Evolutionary conservation across 2,329 filamentous ascomycete genomes (phyloP).

Genomic region (Fusarium pseudocircinatum): DNA sequence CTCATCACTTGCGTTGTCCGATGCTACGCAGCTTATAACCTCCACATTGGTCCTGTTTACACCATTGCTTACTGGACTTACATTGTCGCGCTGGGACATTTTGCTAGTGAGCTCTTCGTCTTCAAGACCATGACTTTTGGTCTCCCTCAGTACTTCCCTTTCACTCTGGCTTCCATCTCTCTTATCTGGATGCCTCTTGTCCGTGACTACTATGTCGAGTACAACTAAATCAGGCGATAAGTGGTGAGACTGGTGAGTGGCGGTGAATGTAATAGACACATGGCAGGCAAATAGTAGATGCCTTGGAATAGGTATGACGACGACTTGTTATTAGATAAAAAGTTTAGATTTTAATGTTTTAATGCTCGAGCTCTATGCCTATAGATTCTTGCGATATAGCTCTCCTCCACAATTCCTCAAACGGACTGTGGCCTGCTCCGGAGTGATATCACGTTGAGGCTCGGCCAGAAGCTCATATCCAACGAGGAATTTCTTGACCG

Average conservation of each 20-base stretch:
- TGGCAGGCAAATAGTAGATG: neutral
- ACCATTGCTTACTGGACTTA: constrained; percentile 86
- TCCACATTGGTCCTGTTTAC: constrained; percentile 77
- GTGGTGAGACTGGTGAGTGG: neutral
- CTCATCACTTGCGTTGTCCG: constrained; percentile 80
- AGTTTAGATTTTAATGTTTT: constrained; percentile 4
- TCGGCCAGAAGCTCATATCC: constrained; percentile 97
- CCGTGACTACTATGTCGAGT: constrained; percentile 73
- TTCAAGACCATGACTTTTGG: constrained; percentile 79
- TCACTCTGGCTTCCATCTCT: constrained; percentile 60
- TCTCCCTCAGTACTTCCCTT: constrained; percentile 64
- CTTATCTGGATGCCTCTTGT: constrained; percentile 73
- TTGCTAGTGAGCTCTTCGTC: constrained; percentile 80
- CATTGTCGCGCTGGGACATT: constrained; percentile 79
- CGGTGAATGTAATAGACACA: neutral
- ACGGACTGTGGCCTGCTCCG: constrained; percentile 88
- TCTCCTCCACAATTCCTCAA: constrained; percentile 81
- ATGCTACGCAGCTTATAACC: constrained; percentile 85
- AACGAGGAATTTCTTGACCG: constrained; percentile 94
- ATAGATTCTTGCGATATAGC: constrained; percentile 76
- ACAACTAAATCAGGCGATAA: constrained; percentile 37
- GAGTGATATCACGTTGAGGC: constrained; percentile 97
- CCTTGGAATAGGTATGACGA: neutral
- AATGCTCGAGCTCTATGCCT: constrained; percentile 23
- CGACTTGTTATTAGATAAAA: constrained; percentile 23